Conservation (phyloP, 352 stramenopile genomes). For the Phytopythium helicoides region DNA sequence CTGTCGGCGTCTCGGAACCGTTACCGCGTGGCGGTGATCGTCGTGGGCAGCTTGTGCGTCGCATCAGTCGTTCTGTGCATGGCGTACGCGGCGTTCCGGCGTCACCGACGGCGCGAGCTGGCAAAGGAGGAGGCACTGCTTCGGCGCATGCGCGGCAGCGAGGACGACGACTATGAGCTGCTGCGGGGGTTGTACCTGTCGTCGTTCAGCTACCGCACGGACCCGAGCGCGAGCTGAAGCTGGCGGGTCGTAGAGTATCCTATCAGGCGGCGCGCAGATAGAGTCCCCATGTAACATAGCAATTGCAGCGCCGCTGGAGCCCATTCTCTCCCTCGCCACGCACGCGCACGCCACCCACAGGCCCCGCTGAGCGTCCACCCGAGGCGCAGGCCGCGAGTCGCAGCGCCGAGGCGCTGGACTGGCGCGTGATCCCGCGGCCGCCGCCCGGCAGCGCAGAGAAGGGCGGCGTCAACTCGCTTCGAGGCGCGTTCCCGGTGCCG, state of each 20-base stretch:
- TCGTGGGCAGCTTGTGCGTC: conserved; percentile 16
- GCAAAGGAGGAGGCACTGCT: conserved; percentile 30
- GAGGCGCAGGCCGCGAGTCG: too few relatives aligned
- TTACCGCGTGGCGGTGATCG: conserved; percentile 35
- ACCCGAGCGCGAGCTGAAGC: conserved; percentile 3
- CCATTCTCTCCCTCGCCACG: neutral
- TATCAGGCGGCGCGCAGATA: neutral
- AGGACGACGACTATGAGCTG: conserved; percentile 36
- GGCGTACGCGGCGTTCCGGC: conserved; percentile 10
- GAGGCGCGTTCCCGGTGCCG: too few relatives aligned
- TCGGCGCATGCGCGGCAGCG: conserved; percentile 36
- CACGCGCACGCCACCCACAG: conserved; percentile 2
- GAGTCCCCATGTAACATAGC: too few relatives aligned
- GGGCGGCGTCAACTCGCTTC: too few relatives aligned
- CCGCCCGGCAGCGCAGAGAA: too few relatives aligned
- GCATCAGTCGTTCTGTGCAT: conserved; percentile 10
- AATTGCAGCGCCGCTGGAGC: too few relatives aligned
- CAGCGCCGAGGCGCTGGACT: too few relatives aligned
- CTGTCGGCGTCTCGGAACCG: conserved; percentile 18
- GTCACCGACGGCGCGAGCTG: conserved; percentile 20
- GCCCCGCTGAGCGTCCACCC: too few relatives aligned
- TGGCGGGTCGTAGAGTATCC: neutral
- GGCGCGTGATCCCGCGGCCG: too few relatives aligned
- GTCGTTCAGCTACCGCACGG: conserved; percentile 24
- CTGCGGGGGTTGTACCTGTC: conserved; percentile 42